These are phyloP conservation scores for Hypoxylon sp. DNA, from an alignment of 2,329 filamentous ascomycete genomes.

Conservation along the genomic window DNA sequence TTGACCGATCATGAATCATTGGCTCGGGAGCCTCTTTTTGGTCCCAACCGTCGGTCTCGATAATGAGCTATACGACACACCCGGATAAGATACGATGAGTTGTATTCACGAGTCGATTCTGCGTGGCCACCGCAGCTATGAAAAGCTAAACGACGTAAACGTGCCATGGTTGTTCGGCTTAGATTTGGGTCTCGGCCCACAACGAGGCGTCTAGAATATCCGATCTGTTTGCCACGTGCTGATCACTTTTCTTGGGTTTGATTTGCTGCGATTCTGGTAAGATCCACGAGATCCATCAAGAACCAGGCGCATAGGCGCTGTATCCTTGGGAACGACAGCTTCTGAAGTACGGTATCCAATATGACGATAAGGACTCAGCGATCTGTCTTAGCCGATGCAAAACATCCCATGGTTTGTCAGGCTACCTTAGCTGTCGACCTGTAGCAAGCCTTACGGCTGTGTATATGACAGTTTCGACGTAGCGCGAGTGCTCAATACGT, in stretches of 20 bases:
- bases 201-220: not conserved
- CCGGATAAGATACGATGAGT: not conserved
- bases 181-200: not conserved
- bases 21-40: not conserved
- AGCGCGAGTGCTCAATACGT: not conserved
- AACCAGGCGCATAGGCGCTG: slow-evolving; percentile 3
- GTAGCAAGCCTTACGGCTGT: not conserved
- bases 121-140: not conserved
- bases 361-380: slow-evolving; percentile 7
- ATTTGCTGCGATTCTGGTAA: slow-evolving; percentile 23
- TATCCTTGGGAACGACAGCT: not conserved
- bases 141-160: not conserved
- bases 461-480: slow-evolving; percentile 1
- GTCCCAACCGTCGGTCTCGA: slow-evolving; percentile 4
- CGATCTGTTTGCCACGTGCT: slow-evolving; percentile 3
- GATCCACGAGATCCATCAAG: slow-evolving; percentile 3
- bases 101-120: not conserved
- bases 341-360: not conserved
- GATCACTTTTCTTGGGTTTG: not conserved
- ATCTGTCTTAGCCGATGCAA: slow-evolving; percentile 28
- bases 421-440: too few relatives aligned
- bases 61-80: not conserved
- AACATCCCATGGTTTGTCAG: slow-evolving; percentile 5
- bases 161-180: not conserved
- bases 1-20: slow-evolving; percentile 6